Percentiles rank a stretch among this genome's conserved stretches.
These are phyloP conservation scores for Colletotrichum tropicicola DNA, from an alignment of 2,329 filamentous ascomycete species.

Conservation along the genomic window DNA sequence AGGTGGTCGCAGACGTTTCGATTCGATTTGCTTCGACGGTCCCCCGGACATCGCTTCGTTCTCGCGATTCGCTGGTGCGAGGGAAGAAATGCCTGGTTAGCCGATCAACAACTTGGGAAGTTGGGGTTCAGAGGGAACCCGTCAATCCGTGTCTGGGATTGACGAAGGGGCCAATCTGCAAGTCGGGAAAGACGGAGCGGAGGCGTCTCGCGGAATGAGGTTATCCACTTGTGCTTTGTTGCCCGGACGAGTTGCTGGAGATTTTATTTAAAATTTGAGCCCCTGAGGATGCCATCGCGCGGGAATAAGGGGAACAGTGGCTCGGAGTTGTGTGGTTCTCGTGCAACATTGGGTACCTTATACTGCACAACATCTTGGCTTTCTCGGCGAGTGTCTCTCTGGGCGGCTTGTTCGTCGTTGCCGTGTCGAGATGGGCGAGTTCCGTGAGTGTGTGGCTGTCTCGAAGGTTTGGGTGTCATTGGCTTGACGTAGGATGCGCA, in stretches of 20 bases:
- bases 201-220: constrained; percentile 19
- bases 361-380: neutral
- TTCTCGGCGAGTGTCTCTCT: neutral
- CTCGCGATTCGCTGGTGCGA: neutral
- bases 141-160: constrained; percentile 14
- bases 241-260: constrained; percentile 22
- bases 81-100: neutral
- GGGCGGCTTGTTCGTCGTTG: constrained; percentile 4
- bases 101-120: neutral
- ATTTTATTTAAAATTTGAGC: constrained; percentile 10
- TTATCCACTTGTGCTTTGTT: constrained; percentile 22
- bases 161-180: constrained; percentile 17
- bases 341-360: no score
- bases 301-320: neutral
- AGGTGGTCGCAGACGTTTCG: neutral
- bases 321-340: neutral
- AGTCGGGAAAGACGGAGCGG: constrained; percentile 12
- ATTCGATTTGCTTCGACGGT: neutral
- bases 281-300: constrained; percentile 17
- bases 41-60: neutral
- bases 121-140: neutral
- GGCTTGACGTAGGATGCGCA: neutral
- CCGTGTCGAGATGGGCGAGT: constrained; percentile 3
- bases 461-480: neutral
- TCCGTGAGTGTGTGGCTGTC: neutral